phyloP scores from a whole-genome alignment of 2,329 filamentous ascomycete species.

The Rugonectria rugulosa region DNA sequence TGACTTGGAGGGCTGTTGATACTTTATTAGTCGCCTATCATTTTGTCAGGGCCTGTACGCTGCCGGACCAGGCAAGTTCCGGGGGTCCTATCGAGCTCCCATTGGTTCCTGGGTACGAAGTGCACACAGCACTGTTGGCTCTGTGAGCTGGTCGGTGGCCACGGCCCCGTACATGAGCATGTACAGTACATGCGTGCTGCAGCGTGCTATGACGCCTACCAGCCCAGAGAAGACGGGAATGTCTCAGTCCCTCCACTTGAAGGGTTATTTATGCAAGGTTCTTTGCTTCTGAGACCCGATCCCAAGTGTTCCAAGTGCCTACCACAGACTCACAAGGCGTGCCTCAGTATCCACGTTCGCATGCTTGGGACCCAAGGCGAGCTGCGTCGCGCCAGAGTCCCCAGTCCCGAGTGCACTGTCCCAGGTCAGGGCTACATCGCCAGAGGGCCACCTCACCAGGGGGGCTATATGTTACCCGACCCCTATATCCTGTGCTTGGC shows the following conservation, averaged over 20 bases:
- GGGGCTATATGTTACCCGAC: constrained; percentile 3
- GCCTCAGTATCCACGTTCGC: constrained; percentile 11
- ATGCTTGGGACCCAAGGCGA: constrained; percentile 15
- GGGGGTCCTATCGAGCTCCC: neutral
- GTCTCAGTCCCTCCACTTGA: constrained; percentile 14
- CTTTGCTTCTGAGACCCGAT: constrained; percentile 4
- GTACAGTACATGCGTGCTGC: too few relatives aligned
- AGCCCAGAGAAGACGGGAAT: constrained; percentile 5
- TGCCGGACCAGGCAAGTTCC: constrained; percentile 7
- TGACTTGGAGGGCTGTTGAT: neutral
- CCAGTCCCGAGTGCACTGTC: neutral
- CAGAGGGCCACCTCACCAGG: neutral
- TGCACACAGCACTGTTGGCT: neutral
- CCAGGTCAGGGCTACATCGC: constrained; percentile 10
- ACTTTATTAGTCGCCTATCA: constrained; percentile 2
- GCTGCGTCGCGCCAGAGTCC: constrained; percentile 10
- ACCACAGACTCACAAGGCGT: constrained; percentile 2
- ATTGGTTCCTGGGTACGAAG: neutral
- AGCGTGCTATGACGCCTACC: neutral
- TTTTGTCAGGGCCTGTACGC: constrained; percentile 2
- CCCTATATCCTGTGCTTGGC: constrained; percentile 25
- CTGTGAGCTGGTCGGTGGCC: neutral
- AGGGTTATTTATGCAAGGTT: constrained; percentile 9
- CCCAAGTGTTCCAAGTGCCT: constrained; percentile 3
- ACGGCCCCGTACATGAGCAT: constrained; percentile 14